Evolutionary conservation across 2,329 filamentous ascomycete genomes (phyloP), one percentile per base, ranked within the genome.

Genomic region (Apiospora phragmitis): DNA sequence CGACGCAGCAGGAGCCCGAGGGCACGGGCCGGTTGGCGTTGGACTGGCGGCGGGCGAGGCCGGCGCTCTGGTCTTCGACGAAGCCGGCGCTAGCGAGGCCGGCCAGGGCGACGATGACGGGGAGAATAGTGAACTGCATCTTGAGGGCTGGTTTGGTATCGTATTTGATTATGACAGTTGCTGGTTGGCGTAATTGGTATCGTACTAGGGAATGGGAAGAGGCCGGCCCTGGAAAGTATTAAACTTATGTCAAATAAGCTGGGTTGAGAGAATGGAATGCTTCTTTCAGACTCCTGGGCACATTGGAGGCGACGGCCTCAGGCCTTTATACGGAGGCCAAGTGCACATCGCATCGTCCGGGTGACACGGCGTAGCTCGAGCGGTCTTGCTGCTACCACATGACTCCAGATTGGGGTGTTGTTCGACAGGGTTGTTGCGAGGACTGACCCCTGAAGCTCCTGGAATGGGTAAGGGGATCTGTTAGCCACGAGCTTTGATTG

Each of bases 11-110:
- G 43, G 73, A 72, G 47, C 80, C 80, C 41, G 62, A 75, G 41
- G 80, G 78, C 16, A 80, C 78, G 18, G 80, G 80, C 21, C 80
- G 77, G 75, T 77, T 76, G 55, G 69, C 75, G 75, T 82, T 82
- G 67, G 49, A 62, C 73, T 80, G 79, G 65, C 77, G 78, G 45
- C 75, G 74, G 32, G 71, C 70, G 68, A 79, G 69, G 59, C 73
- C 70, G n/a, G 76, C 74, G 67, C 76, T 77, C 7, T 74, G 69
- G 68, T 74, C 76, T 18, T 75, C 72, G 4, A 66, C 74, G 1
- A 9, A 41, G 12, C 66, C 70, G 43, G 73, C 70, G 55, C 67
- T 65, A 69, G 75, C 72, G 66, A 77, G 55, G 72, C 76, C 74
- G 43, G 76, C 73, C 65, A 78, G 71, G 74, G 73, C 75, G 71